These are phyloP conservation scores for Hamamelis virginiana DNA, from an alignment of 164 flowering plant species.

Conservation along the genomic window DNA sequence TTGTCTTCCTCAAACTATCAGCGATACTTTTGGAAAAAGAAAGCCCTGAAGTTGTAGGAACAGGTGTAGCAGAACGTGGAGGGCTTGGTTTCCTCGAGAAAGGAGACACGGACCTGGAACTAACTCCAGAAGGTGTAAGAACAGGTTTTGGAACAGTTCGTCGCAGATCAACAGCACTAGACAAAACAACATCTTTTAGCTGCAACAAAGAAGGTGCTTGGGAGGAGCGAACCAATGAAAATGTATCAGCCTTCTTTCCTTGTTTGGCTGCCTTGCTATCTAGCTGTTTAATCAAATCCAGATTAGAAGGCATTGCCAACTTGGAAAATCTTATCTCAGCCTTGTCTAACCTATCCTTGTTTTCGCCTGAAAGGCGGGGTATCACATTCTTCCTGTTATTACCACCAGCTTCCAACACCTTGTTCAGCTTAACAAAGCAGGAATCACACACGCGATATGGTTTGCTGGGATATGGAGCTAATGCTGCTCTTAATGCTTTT, in stretches of 20 bases:
- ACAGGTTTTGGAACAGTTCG: constrained; percentile 59
- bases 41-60: constrained; percentile 88
- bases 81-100: constrained; percentile 94
- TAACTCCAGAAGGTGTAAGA: constrained; percentile 59
- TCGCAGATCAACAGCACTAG: constrained; percentile 52
- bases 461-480: constrained; percentile 78
- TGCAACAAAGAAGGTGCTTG: constrained; percentile 69
- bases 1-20: constrained; percentile 96
- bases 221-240: constrained; percentile 59
- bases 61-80: constrained; percentile 93
- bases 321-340: constrained; percentile 63
- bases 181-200: constrained; percentile 61
- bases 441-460: constrained; percentile 82
- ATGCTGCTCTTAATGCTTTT: constrained; percentile 65
- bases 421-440: constrained; percentile 59
- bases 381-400: constrained; percentile 48
- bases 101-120: constrained; percentile 92
- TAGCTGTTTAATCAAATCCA: constrained; percentile 83
- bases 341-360: constrained; percentile 85
- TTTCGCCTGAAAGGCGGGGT: constrained; percentile 91
- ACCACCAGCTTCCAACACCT: constrained; percentile 47
- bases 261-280: constrained; percentile 88
- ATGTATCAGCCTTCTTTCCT: constrained; percentile 73
- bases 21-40: constrained; percentile 82
- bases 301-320: constrained; percentile 59